A percentile compares a stretch with the other conserved stretches of the same genome.
phyloP scores from a whole-genome alignment of 352 stramenopile species.

The Thraustochytrium striatum region DNA sequence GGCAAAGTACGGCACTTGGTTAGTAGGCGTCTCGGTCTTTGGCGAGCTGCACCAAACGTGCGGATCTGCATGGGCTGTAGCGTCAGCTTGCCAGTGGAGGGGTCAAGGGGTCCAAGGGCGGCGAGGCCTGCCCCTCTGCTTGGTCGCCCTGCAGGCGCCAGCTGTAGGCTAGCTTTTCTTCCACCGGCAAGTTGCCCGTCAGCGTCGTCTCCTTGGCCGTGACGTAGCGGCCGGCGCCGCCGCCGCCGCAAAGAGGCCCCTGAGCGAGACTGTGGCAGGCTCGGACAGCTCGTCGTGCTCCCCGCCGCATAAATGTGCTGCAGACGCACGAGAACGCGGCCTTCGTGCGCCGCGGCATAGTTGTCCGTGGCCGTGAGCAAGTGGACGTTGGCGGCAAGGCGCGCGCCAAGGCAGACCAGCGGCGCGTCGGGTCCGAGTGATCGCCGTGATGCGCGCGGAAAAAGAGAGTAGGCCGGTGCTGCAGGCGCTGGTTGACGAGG shows the following conservation, averaged over 20 bases:
- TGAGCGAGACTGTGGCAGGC: constrained; percentile 68
- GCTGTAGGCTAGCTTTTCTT: constrained; percentile 8
- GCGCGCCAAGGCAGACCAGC: constrained; percentile 53
- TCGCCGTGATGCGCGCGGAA: constrained; percentile 49
- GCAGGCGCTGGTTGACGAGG: constrained; percentile 23
- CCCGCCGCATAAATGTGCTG: constrained; percentile 82
- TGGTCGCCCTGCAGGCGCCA: neutral
- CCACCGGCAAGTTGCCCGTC: constrained; percentile 26
- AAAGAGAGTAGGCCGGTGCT: constrained; percentile 33
- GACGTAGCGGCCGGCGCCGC: constrained; percentile 9
- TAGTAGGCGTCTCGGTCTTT: neutral
- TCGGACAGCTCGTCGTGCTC: too few species aligned
- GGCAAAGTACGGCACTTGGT: too few species aligned
- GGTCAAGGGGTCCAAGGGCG: neutral
- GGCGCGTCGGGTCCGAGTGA: neutral
- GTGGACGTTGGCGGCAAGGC: constrained; percentile 81
- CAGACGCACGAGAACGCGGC: constrained; percentile 73
- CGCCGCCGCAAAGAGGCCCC: neutral
- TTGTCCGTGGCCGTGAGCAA: constrained; percentile 80
- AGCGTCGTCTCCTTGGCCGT: constrained; percentile 41
- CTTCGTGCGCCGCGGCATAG: constrained; percentile 59
- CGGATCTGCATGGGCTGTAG: constrained; percentile 51
- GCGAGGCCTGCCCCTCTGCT: neutral
- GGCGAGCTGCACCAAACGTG: constrained; percentile 38
- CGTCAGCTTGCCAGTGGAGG: constrained; percentile 16